Evolutionary conservation across 2,329 filamentous ascomycete species (phyloP), one percentile per base, ranked within the genome.

Genomic region (Neofusicoccum parvum): DNA sequence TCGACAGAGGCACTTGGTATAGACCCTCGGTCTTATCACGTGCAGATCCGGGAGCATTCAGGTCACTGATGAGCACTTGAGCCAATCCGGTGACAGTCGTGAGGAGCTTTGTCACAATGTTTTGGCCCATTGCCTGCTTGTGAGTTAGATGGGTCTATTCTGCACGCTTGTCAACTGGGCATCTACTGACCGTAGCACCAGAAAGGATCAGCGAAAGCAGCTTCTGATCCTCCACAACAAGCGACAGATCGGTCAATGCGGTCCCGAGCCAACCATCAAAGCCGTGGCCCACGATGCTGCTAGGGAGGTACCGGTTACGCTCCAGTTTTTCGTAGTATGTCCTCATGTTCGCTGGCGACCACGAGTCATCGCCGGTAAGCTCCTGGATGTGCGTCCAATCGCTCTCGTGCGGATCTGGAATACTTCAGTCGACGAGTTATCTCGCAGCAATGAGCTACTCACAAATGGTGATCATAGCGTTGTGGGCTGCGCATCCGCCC

Each of bases 401-500:
- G 37, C 81, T 83, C 51, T 84, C 80, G 65, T 86, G 82, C 0
- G 88, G 87, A n/a, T 45, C 50, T 53, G 50, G n/a, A 37, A 17
- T 3, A 20, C 11, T 32, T 32, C 23, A 32, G n/a, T 53, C 6
- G 36, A 14, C 34, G 27, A 53, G 2, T 11, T 3, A 23, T 15
- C 11, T 32, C 3, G 6, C 32, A 27, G 32, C 3, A 53, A 36
- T 12, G 32, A 53, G 9, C 34, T 12, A 50, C 23, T 17, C 32
- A 66, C 86, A 83, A 34, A 88, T 79, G 15, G 83, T 80, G 51
- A 90, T 83, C 49, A 88, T 74, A 7, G 86, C 87, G 48, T 88
- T 87, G 75, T 90, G 88, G 5, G 84, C 82, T 1, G 85, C 83
- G 73, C 86, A 88, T 5, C 86, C 86, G 60, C 86, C 86, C 0